Conservation (phyloP, 768 basidiomycete genomes). For the Russula ochroleuca region DNA sequence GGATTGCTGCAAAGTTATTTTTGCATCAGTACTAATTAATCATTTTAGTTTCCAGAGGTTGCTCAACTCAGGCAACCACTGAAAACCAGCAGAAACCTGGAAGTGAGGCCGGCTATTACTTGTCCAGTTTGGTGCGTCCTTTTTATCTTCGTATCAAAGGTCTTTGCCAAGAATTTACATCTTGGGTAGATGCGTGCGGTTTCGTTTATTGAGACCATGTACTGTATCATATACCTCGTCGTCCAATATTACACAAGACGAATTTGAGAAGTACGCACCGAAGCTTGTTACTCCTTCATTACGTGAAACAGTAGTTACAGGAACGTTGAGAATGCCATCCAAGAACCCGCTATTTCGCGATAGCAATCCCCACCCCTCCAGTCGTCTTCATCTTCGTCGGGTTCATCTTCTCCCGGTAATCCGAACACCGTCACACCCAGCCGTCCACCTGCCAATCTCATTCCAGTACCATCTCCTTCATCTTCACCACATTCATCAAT, state of each 20-base stretch:
- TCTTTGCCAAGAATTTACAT: not conserved
- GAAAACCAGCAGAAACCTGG: too few species aligned
- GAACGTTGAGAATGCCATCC: constrained; percentile 60
- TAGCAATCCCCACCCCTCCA: constrained; percentile 35
- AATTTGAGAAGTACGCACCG: constrained; percentile 71
- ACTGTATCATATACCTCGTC: constrained; percentile 88
- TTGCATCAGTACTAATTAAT: too few species aligned
- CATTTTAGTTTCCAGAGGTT: too few species aligned
- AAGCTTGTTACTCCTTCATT: not conserved
- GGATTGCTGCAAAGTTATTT: too few species aligned
- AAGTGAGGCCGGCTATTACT: constrained; percentile 87
- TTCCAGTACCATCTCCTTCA: constrained; percentile 22
- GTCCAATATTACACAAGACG: constrained; percentile 89
- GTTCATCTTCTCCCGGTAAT: constrained; percentile 33
- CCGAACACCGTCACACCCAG: constrained; percentile 21
- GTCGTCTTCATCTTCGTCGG: constrained; percentile 32
- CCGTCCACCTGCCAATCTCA: constrained; percentile 24
- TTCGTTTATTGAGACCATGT: constrained; percentile 97
- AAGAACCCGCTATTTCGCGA: constrained; percentile 41
- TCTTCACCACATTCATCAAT: constrained; percentile 32
- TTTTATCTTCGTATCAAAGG: not conserved
- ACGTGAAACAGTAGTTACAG: constrained; percentile 28
- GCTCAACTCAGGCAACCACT: too few species aligned
- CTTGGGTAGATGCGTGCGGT: constrained; percentile 82
- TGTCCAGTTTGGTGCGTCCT: constrained; percentile 82